Evolutionary conservation across 108 stramenopile genomes (phyloP).

Genomic region (Nitzschia sp.): DNA sequence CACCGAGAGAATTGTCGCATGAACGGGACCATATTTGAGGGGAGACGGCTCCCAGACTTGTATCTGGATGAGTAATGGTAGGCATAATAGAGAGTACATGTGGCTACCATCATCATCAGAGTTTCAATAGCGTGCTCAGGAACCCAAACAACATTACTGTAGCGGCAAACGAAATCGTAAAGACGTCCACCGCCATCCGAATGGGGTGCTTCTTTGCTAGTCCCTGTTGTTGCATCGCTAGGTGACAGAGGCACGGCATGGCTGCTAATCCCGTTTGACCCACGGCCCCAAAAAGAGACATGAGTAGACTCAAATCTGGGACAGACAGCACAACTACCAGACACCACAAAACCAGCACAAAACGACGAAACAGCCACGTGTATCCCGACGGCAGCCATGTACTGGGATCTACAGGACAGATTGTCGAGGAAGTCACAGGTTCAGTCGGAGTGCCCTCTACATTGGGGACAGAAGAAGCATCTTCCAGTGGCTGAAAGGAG

Average conservation of each 20-base stretch:
- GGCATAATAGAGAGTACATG: no score
- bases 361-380: slow-evolving; percentile 37
- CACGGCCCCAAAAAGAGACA: slow-evolving; percentile 42
- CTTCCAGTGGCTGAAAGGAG: no score
- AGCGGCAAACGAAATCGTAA: slow-evolving; percentile 3
- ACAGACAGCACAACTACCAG: slow-evolving; percentile 32
- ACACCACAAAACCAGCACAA: slow-evolving; percentile 30
- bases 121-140: neutral
- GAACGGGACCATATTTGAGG: slow-evolving; percentile 37
- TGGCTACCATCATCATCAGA: no score
- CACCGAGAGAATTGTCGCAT: slow-evolving; percentile 36
- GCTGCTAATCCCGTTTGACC: slow-evolving; percentile 44
- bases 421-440: no score
- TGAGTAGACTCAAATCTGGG: slow-evolving; percentile 34
- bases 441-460: no score
- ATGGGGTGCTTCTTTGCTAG: slow-evolving; percentile 1
- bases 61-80: slow-evolving; percentile 11
- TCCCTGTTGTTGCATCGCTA: slow-evolving; percentile 21
- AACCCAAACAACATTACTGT: slow-evolving; percentile 17
- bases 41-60: slow-evolving; percentile 27
- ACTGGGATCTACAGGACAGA: no score
- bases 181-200: neutral
- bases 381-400: no score
- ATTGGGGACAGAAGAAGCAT: no score
- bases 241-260: slow-evolving; percentile 38